Evolutionary conservation across 1,284 basidiomycete species (phyloP), one percentile per base, ranked within the genome.

Genomic region (Ceratobasidium sp.): DNA sequence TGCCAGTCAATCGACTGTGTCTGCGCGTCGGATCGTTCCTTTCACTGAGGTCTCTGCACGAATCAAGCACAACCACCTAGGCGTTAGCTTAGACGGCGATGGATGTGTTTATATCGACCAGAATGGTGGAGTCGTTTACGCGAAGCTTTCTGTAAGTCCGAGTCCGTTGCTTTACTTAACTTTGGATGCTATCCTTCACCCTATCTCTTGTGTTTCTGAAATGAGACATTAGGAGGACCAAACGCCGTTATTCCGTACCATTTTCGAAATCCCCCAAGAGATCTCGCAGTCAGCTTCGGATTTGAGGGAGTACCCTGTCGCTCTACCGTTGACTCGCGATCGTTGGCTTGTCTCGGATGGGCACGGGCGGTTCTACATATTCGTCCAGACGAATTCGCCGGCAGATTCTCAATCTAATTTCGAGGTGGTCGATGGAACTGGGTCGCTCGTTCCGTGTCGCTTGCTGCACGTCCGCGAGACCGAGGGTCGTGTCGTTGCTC

Each of bases 61-160:
- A 53, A 95, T 97, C 59, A 87, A 89, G 41, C 93, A 95, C 83
- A 95, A 97, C 79, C 96, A 97, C 80, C 86, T 97, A 1, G 82
- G 86, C 11, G 82, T 90, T 0, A 87, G 87, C 11, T 78, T 80
- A 7, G 83, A 85, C 29, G 84, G 84, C 7, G 82, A 83, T 17
- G 85, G 86, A 67, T 77, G 77, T 0, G 82, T 91, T 17, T 97
- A 95, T 79, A 83, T 97, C 41, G 94, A 96, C 79, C 84, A 85
- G 41, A 86, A 89, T 9, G 88, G 89, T 77, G 87, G 85, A 63
- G 88, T 95, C 5, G 84, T 94, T 33, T 81, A 88, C 3, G 84
- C 94, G n/a, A 83, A 85, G 63, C 76, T 94, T 22, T 82, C 86
- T 76, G 91, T 92, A 82, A 85, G 89, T 81, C 29, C 48, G 51